Evolutionary conservation across 2,329 filamentous ascomycete species (phyloP), one percentile per base, ranked within the genome.

Genomic region (Venturiaceae sp.): DNA sequence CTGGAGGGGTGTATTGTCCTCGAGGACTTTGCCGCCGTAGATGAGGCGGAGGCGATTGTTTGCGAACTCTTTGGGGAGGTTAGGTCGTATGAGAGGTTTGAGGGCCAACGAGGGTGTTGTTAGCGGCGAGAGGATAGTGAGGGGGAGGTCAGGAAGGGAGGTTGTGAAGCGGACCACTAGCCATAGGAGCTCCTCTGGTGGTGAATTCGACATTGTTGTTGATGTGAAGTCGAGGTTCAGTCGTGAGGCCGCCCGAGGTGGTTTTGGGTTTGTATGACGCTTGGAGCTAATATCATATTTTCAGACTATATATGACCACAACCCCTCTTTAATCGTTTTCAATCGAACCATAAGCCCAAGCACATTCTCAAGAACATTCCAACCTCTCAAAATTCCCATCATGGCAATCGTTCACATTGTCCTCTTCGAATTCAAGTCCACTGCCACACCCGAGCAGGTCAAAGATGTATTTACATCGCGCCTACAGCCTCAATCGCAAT

Each of bases 141-240:
- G 82, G 41, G 86, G 81, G 39, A 96, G 82, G 70, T 97, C 94
- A 16, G 90, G 86, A 59, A 92, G 81, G 1, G 90, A 85, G 61
- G 86, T 85, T 57, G 90, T 90, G 81, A 99, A 97, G 71, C 92
- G 91, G 70, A 97, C 86, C 37, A 89, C 92, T 50, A 97, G 80
- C 66, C 87, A 84, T 59, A 96, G 79, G 34, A 71, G 63, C 60
- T 72, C 69, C 44, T 72, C 69, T 32, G 71, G 70, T 41, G 71
- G 68, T 37, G 50, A 32, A 33, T 16, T 23, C 3, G 44, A n/a
- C 54, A 56, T 56, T 30, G 26, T 56, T 32, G 36, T 8, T 14
- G 14, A 34, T 26, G 52, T 19, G 19, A 21, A 26, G 19, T 7
- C 21, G 37, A n/a, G n/a, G n/a, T n/a, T n/a, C n/a, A 2, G 21